Conservation (phyloP, 1,139 yeast genomes). For the Nakaseomyces delphensis region DNA sequence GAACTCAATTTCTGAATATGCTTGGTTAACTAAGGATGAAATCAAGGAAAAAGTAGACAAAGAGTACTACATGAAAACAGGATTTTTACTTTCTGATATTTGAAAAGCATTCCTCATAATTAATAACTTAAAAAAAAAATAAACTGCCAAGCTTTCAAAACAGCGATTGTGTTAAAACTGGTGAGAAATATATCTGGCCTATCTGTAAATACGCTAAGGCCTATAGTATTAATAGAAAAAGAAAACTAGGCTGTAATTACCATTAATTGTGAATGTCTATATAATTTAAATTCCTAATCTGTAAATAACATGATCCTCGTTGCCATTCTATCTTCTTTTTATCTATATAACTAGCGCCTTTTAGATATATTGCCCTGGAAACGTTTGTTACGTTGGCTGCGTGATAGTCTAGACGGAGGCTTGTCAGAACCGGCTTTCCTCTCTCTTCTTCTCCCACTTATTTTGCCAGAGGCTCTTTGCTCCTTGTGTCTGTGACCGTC, state of each 20-base stretch:
- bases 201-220: background rate
- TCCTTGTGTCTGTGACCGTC: background rate
- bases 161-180: no score
- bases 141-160: background rate
- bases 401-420: background rate
- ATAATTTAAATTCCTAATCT: constrained; percentile 4
- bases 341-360: background rate
- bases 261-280: background rate
- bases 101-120: constrained; percentile 4
- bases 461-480: background rate
- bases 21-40: constrained; percentile 86
- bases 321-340: background rate
- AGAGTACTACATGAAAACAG: constrained; percentile 47
- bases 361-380: background rate
- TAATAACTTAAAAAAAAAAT: no score
- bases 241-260: background rate
- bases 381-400: background rate
- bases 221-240: constrained; percentile 7
- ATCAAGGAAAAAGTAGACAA: constrained; percentile 45
- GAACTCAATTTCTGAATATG: constrained; percentile 38
- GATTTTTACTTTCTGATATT: constrained; percentile 39
- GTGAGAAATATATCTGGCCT: background rate
- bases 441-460: background rate
- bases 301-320: constrained; percentile 2
- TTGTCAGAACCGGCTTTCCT: background rate